Base-by-base conservation (phyloP, 2,329 filamentous ascomycete species). In the Pleoardoris graminearum region DNA sequence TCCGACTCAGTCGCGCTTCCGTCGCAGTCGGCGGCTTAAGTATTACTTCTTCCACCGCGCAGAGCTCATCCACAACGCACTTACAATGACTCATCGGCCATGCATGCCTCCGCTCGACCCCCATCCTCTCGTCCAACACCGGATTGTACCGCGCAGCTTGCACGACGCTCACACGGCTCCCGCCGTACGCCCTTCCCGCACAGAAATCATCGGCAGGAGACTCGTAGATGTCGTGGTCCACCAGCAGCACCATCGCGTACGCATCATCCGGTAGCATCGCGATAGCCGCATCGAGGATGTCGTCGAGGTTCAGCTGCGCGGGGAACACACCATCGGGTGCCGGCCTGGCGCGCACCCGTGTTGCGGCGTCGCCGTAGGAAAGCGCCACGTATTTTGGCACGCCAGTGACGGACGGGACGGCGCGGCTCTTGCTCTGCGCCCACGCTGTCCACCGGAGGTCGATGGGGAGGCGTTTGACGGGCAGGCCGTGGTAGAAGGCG, bases 31-130 rank as follows among this genome's bases (percentile, higher is more conserved):
- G 42, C 2, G 38, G 30, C 16, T 36, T 47, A 19, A 58, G n/a
- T 6, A 25, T 12, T 7, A 36, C 36, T n/a, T 45, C 41, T 49
- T 66, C 66, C n/a, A 51, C 61, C 48, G 54, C 58, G 53, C 76
- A 79, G 6, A 76, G 55, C 0, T 51, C 51, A 2, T 80, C 72
- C 0, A 85, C 68, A 53, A 81, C 86, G 0, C 58, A 57, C 32
- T 70, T 73, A 60, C 85, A 89, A 66, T 89, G 86, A 5, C 81
- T 83, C 3, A 80, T 76, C 0, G 86, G 86, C 87, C 86, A 90
- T 55, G 79, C 78, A 67, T 90, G 86, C 1, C 65, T 62, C 14
- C 70, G 60, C 33, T 84, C 75, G 2, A 73, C 62, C 14, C 79
- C 77, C 19, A 85, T 70, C 0, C 57, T 50, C 0, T 41, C 35